Evolutionary conservation across 176 grass and related monocot species (phyloP).

Genomic region (Oryza nivara): DNA sequence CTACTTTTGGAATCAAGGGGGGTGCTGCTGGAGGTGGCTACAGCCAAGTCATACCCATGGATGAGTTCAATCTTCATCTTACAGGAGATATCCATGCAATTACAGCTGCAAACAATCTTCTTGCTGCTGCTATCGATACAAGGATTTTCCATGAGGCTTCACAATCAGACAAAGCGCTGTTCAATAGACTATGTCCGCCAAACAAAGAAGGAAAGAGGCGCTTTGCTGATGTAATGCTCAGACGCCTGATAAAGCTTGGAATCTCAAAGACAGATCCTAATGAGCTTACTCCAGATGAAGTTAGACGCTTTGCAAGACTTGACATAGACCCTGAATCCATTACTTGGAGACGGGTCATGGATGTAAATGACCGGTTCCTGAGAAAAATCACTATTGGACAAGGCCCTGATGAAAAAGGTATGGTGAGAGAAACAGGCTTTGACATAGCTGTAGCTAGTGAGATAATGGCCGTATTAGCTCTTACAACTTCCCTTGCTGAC

Average conservation of each 20-base stretch:
- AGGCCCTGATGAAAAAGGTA: constrained; percentile 94
- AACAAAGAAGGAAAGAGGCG: constrained; percentile 94
- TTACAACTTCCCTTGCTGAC: constrained; percentile 88
- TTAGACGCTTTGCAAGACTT: constrained; percentile 80
- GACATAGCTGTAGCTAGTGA: constrained; percentile 98
- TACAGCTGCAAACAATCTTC: constrained; percentile 97
- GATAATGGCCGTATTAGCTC: constrained; percentile 98
- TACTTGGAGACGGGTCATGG: constrained; percentile 96
- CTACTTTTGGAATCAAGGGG: constrained; percentile 97
- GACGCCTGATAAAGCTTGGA: constrained; percentile 74
- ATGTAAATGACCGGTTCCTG: constrained; percentile 94
- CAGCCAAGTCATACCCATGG: constrained; percentile 99
- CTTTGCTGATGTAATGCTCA: constrained; percentile 83
- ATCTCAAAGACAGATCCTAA: constrained; percentile 82
- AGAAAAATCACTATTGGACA: constrained; percentile 94
- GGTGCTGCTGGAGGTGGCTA: constrained; percentile 98
- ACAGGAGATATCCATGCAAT: constrained; percentile 98
- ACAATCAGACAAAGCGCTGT: constrained; percentile 96
- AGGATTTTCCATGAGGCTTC: constrained; percentile 88
- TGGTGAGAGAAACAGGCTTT: constrained; percentile 96
- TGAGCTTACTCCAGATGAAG: constrained; percentile 95
- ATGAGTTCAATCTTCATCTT: constrained; percentile 99
- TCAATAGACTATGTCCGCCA: constrained; percentile 86
- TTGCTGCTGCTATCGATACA: constrained; percentile 97
- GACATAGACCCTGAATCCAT: constrained; percentile 90